Base-by-base conservation (phyloP, 2,329 filamentous ascomycete genomes). In the Aspergillus sp. region DNA sequence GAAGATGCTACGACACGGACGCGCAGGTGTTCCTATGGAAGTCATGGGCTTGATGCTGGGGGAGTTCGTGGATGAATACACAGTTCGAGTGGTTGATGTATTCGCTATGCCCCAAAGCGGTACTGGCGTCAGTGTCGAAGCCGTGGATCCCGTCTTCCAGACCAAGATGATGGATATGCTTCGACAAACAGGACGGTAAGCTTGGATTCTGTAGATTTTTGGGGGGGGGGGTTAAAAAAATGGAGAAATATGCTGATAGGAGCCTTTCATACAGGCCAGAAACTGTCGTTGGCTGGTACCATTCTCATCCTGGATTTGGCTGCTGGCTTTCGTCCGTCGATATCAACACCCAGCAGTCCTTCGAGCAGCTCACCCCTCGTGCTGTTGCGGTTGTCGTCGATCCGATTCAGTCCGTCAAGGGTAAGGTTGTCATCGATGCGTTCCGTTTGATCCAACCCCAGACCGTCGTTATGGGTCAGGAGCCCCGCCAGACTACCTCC, bases 101-200 rank as follows among this genome's bases (percentile, higher is more conserved):
- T 99, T 99, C 75, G 94, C 94, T 55, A 99, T 99, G 94, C 94
- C 94, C 17, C 94, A 99, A 73, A 96, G 92, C 64, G 94, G 94
- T 76, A 99, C 94, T 1, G 94, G 94, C 63, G 94, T 99, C 63
- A 96, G 90, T 75, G 94, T 99, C 66, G 94, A 99, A 76, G 95
- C 94, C 47, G 94, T 99, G 58, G 94, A 99, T 71, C 91, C 92
- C 9, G 94, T 99, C 32, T 99, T 99, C 75, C 94, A 99, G 79
- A 96, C 91, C 67, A 99, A 96, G 82, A 99, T 99, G 94, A 99
- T 99, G 94, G 94, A 99, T 72, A 97, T 99, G 94, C 80, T 99
- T 71, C 83, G 89, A 68, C 94, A 99, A 80, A 99, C 94, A 53
- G 94, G 94, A 76, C 84, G 94, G 90, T 95, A 79, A 65, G 83